Evolutionary conservation across 371 early-diverging fungal species (phyloP).

Genomic region (Cokeromyces recurvatus): DNA sequence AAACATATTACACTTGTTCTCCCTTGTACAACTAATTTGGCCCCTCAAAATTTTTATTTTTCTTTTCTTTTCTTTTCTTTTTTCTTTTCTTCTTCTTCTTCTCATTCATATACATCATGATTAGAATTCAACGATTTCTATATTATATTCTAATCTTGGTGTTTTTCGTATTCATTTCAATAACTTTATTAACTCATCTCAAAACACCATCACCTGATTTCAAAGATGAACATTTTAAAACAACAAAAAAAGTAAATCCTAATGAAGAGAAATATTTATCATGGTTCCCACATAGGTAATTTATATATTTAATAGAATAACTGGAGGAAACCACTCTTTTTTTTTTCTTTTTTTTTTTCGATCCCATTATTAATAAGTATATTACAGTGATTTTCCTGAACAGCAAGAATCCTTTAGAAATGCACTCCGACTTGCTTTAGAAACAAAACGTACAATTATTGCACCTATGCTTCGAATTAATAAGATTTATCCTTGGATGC

Average conservation of each 20-base stretch:
- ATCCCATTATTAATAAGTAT: too few species aligned
- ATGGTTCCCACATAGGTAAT: constrained; percentile 30
- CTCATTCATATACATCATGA: constrained; percentile 9
- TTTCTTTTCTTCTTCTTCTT: constrained; percentile 1
- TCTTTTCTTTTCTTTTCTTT: not conserved
- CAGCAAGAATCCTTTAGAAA: constrained; percentile 45
- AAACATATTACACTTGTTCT: too few species aligned
- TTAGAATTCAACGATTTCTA: constrained; percentile 14
- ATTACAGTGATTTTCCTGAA: constrained; percentile 25
- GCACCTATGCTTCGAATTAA: constrained; percentile 43
- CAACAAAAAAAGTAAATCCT: constrained; percentile 4
- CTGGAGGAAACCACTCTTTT: not conserved
- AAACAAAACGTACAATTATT: constrained; percentile 41
- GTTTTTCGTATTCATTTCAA: constrained; percentile 14
- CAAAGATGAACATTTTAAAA: not conserved
- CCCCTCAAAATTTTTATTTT: too few species aligned
- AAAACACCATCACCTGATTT: not conserved
- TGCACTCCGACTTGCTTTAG: constrained; percentile 39
- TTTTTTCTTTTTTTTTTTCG: not conserved
- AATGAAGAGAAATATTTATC: constrained; percentile 22
- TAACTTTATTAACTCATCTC: constrained; percentile 7
- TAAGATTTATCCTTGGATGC: constrained; percentile 30
- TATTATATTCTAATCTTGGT: constrained; percentile 12
- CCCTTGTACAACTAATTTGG: constrained; percentile 2
- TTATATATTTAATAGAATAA: not conserved